Evolutionary conservation across 164 flowering plant species (phyloP).

Genomic region (Saururus chinensis): DNA sequence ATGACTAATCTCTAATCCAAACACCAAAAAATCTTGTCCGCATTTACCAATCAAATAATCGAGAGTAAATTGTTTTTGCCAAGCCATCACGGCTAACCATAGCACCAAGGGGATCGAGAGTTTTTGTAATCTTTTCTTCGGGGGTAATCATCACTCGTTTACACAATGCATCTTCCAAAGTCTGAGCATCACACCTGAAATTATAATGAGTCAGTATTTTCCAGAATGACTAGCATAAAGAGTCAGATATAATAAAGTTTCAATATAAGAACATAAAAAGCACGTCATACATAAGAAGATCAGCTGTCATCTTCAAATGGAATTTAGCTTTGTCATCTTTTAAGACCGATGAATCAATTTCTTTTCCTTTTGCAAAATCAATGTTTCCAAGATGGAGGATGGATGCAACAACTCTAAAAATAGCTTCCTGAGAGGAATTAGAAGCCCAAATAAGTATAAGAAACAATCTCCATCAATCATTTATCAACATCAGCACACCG

Average conservation of each 20-base stretch:
- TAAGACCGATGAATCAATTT: constrained; percentile 51
- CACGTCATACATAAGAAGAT: constrained; percentile 55
- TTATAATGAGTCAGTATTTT: neutral
- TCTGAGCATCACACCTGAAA: constrained; percentile 67
- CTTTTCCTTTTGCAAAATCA: constrained; percentile 57
- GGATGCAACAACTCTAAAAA: constrained; percentile 78
- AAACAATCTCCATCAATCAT: neutral
- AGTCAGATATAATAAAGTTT: neutral
- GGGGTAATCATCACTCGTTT: constrained; percentile 81
- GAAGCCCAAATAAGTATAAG: constrained; percentile 3
- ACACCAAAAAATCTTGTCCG: neutral
- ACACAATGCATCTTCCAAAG: constrained; percentile 71
- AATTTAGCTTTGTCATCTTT: constrained; percentile 59
- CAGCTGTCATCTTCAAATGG: constrained; percentile 70
- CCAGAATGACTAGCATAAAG: constrained; percentile 1
- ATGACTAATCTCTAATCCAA: neutral
- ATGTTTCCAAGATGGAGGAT: constrained; percentile 85
- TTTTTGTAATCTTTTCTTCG: constrained; percentile 82
- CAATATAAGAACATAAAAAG: neutral
- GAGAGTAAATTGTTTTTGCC: constrained; percentile 86
- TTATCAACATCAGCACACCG: neutral
- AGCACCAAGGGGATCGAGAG: constrained; percentile 78
- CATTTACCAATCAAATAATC: constrained; percentile 79
- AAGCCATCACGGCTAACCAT: constrained; percentile 80
- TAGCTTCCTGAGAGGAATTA: constrained; percentile 51